Conservation (phyloP, 495 filamentous ascomycete species). For the Oidiodendron maius region DNA sequence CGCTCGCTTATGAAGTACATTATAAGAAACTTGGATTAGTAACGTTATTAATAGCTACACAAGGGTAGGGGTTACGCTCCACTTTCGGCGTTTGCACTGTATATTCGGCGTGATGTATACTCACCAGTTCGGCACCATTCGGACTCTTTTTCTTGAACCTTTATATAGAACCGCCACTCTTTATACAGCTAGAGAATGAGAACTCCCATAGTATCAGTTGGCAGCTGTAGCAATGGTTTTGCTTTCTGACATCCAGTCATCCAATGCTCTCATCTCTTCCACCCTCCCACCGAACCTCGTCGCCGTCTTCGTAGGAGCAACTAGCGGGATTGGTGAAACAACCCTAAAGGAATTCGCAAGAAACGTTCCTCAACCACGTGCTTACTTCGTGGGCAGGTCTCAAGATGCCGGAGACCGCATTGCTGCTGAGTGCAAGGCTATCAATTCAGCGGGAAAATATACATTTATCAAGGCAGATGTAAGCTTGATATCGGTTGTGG, state of each 20-base stretch:
- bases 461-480: slow-evolving; percentile 24
- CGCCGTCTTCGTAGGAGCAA: slow-evolving; percentile 34
- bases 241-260: slow-evolving; percentile 17
- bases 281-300: slow-evolving; percentile 7
- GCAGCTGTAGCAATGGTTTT: slow-evolving; percentile 19
- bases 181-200: too few species aligned
- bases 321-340: slow-evolving; percentile 34
- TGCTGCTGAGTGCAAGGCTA: slow-evolving; percentile 23
- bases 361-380: slow-evolving; percentile 6
- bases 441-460: slow-evolving; percentile 17
- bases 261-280: slow-evolving; percentile 13
- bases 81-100: too few species aligned
- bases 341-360: slow-evolving; percentile 33
- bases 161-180: too few species aligned
- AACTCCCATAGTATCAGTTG: too few species aligned
- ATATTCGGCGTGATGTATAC: too few species aligned
- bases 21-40: too few species aligned
- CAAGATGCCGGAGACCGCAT: slow-evolving; percentile 26
- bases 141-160: too few species aligned
- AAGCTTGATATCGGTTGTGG: slow-evolving; percentile 22
- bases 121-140: too few species aligned
- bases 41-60: too few species aligned
- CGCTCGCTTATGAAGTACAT: too few species aligned
- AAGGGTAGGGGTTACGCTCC: too few species aligned
- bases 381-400: slow-evolving; percentile 40